Evolutionary conservation across 2,329 filamentous ascomycete genomes (phyloP), one percentile per base, ranked within the genome.

Genomic region (Neophaeococcomyces mojaviensis): DNA sequence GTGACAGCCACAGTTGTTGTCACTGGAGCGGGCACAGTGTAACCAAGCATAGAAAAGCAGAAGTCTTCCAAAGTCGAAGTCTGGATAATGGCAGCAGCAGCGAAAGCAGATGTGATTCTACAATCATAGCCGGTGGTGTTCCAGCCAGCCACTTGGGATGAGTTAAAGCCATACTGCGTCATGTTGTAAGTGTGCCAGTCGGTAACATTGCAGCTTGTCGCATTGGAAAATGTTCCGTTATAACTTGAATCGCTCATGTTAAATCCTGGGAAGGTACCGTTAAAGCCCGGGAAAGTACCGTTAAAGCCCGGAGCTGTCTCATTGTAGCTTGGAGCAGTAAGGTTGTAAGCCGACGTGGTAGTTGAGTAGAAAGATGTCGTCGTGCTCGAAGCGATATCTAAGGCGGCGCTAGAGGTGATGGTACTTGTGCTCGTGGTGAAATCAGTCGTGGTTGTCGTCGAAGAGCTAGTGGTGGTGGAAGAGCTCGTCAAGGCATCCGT

Each of bases 11-110:
- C 33, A 12, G 33, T 45, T 13, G 20, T 30, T 7, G 42, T 45
- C 8, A 45, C 33, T 16, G 32, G 32, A n/a, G 37, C 15, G 22
- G 33, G 4, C 13, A 33, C 37, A 13, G 33, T 45, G 42, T 45
- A 45, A 2, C 35, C 33, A 30, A 45, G 42, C 32, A 45, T 32
- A 19, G 33, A 8, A 2, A 33, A 45, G 26, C 42, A 45, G 42
- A 45, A 45, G 12, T 37, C 33, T 18, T 28, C 32, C 10, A 45
- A 35, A 4, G 20, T 10, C 8, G 10, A 15, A n/a, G 33, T 8
- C 16, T 45, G 37, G 24, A 45, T 45, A 3, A 45, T 18, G n/a
- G 42, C 31, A 7, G 42, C 42, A 20, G 42, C 42, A 12, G 33
- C 16, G 22, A 38, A 45, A 4, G 42, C 42, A 28, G 36, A 15